Evolutionary conservation across 1,284 basidiomycete genomes (phyloP).

Genomic region (Ceratobasidium sp.): DNA sequence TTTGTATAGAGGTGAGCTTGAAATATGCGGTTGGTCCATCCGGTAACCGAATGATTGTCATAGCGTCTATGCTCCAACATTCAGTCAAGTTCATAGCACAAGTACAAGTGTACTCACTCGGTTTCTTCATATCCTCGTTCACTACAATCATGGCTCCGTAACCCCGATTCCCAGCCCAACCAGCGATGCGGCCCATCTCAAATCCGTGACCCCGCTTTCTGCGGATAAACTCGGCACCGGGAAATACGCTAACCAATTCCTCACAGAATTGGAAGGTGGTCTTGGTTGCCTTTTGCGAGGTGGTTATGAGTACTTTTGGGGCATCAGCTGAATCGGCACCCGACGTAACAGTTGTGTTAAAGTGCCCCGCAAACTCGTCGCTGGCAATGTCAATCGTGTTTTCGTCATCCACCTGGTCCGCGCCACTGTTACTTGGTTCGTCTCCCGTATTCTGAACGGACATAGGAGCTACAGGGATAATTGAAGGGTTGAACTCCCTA

Average conservation of each 20-base stretch:
- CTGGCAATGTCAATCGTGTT: conserved; percentile 74
- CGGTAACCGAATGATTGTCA: conserved; percentile 93
- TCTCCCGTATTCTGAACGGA: conserved; percentile 53
- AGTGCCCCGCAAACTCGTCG: conserved; percentile 79
- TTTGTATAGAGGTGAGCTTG: conserved; percentile 89
- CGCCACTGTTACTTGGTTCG: conserved; percentile 48
- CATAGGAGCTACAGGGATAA: conserved; percentile 76
- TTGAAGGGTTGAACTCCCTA: conserved; percentile 89
- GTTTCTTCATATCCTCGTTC: conserved; percentile 93
- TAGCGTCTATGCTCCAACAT: conserved; percentile 72
- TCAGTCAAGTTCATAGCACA: conserved; percentile 43
- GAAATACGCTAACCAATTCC: conserved; percentile 91
- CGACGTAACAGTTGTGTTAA: conserved; percentile 61
- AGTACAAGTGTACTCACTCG: conserved; percentile 71
- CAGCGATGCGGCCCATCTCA: conserved; percentile 92
- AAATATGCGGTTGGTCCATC: conserved; percentile 96
- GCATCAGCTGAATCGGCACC: conserved; percentile 73
- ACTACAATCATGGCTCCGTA: conserved; percentile 93
- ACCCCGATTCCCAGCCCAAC: conserved; percentile 91
- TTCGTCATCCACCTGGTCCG: conserved; percentile 62
- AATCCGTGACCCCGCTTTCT: conserved; percentile 93
- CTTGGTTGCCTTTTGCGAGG: conserved; percentile 87
- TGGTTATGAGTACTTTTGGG: conserved; percentile 91
- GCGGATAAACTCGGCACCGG: conserved; percentile 93
- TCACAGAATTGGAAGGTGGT: conserved; percentile 90